Base-by-base conservation (phyloP, 306 rosid species). In the Vicia villosa region DNA sequence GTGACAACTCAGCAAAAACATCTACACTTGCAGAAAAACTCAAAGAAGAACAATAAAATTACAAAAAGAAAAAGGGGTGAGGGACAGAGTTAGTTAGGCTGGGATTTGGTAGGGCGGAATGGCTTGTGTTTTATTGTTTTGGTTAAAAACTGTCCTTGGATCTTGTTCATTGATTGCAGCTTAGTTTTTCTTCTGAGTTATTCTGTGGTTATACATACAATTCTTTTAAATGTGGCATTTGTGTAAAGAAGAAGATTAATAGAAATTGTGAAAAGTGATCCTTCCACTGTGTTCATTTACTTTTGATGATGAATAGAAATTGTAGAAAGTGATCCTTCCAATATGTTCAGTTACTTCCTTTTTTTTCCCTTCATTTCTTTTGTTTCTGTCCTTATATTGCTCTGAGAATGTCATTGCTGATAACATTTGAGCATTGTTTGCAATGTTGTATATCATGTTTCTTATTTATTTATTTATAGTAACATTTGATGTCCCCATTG, bases 21-120 rank as follows among this genome's bases (percentile, higher is more conserved):
- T 34, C 61, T 19, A 68, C 61, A 72, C 38, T 63, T 45, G 45
- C 69, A 37, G 41, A 51, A 37, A 24, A 59, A 47, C 50, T 73
- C 28, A 28, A 58, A 46, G 55, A 59, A 64, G 66, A 36, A 79
- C 73, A 59, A 59, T 16, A n/a, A 65, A 49, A 57, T 62, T 20
- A 17, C 32, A 42, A 52, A 69, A 52, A 69, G 40, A 49, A 64
- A 64, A 42, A 21, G 26, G 13, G 69, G 20, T 21, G 37, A 13
- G 13, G 68, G 68, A 30, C 51, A 40, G 22, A 40, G 34, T 40
- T 19, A 20, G 68, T 63, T 38, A 17, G 34, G 50, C 22, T 63
- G 68, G 52, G 36, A 40, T 14, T 40, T 63, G 68, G 21, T 63
- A 7, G 68, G 13, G 52, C 12, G 19, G 12, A 21, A 42, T 8